A percentile compares a stretch with the other conserved stretches of the same genome.
These are phyloP conservation scores for Tuber aestivum DNA, from an alignment of 495 filamentous ascomycete species.

Conservation along the genomic window DNA sequence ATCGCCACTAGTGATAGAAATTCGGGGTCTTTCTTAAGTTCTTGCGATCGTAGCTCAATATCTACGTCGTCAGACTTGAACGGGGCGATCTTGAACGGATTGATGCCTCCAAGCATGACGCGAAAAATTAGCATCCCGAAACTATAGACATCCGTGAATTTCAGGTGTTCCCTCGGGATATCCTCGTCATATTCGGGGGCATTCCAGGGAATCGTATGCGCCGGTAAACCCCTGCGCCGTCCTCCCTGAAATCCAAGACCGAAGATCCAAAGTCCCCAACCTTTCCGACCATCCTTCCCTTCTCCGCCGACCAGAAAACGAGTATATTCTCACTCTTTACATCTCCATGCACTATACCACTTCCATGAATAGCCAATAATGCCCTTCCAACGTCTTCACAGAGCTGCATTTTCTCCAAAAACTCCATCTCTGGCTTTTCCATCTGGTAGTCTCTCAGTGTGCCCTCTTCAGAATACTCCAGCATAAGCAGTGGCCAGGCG, in stretches of 20 bases:
- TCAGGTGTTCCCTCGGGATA: background rate
- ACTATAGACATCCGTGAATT: slow-evolving; percentile 6
- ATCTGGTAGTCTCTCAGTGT: background rate
- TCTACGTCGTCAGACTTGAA: background rate
- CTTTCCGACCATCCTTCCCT: slow-evolving; percentile 1
- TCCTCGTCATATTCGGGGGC: background rate
- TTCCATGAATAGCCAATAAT: slow-evolving; percentile 43
- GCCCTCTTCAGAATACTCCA: background rate
- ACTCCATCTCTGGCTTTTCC: background rate
- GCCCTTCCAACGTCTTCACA: slow-evolving; percentile 45
- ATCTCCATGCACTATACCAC: slow-evolving; percentile 46
- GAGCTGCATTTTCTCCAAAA: slow-evolving; percentile 1
- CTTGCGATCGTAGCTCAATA: background rate
- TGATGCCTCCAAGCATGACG: background rate
- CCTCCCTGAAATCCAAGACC: background rate
- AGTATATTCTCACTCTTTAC: slow-evolving; percentile 46
- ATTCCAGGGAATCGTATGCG: background rate
- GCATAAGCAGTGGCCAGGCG: background rate
- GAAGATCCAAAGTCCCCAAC: slow-evolving; percentile 9
- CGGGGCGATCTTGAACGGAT: background rate
- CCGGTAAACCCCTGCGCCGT: background rate
- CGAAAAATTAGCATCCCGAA: slow-evolving; percentile 6
- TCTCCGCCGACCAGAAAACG: slow-evolving; percentile 24
- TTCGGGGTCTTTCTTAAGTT: background rate
- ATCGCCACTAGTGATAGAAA: background rate